phyloP scores from a whole-genome alignment of 2,329 filamentous ascomycete species.

The Pyricularia sp. region DNA sequence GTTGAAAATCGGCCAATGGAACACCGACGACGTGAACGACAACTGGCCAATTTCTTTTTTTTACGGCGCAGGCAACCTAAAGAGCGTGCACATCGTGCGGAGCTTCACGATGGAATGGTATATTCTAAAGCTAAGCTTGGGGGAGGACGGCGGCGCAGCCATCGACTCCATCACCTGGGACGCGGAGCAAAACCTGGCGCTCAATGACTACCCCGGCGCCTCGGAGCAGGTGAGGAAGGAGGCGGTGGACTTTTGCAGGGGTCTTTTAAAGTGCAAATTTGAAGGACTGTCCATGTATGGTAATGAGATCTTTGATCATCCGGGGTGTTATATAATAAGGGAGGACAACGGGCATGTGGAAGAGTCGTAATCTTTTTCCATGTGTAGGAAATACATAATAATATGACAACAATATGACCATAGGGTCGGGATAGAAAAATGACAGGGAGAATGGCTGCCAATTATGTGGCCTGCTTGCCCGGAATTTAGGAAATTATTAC shows the following conservation, averaged over 20 bases:
- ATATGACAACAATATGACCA: too few relatives aligned
- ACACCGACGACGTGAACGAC: neutral
- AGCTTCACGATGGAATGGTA: neutral
- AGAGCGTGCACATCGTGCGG: neutral
- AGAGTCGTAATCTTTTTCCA: too few relatives aligned
- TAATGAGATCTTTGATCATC: neutral
- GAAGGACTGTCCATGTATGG: neutral
- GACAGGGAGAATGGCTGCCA: too few relatives aligned
- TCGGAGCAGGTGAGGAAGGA: neutral
- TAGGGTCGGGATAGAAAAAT: too few relatives aligned
- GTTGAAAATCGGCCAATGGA: neutral
- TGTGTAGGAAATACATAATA: too few relatives aligned
- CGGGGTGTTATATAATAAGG: neutral
- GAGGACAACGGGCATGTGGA: too few relatives aligned
- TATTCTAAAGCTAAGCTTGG: neutral
- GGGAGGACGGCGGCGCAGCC: neutral
- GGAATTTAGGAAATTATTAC: too few relatives aligned
- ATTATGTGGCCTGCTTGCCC: too few relatives aligned
- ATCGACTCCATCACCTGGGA: neutral
- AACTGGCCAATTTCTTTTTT: neutral
- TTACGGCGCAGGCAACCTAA: neutral
- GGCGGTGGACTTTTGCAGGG: neutral
- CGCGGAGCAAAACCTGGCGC: neutral
- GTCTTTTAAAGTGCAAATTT: neutral
- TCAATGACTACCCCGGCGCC: neutral